Base-by-base conservation (phyloP, 2,329 filamentous ascomycete species). In the Fusarium sp. region DNA sequence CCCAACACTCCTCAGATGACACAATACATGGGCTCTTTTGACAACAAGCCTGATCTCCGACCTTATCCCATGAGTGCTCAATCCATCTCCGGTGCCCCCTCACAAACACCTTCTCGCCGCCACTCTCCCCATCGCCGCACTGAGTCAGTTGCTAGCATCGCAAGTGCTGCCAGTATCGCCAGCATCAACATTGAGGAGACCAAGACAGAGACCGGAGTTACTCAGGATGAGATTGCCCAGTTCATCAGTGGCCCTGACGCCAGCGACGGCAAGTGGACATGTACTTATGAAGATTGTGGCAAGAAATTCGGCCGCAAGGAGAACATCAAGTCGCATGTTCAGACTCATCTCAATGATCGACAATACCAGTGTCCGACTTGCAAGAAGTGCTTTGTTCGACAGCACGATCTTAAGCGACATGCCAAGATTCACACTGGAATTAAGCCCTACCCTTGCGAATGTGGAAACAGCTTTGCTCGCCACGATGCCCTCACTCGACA, bases 301-400 rank as follows among this genome's bases (percentile, higher is more conserved):
- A 97, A 97, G 81, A 89, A 91, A 57, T 98, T 99, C 79, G 95
- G 95, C n/a, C 90, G 96, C 75, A 97, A 98, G 81, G 96, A 99
- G 81, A 98, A 99, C 83, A 98, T 98, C 85, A 97, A 97, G 80
- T 97, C 95, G 1, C 96, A 99, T 80, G 93, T 99, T 17, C 96
- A 99, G 82, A 99, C 96, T 6, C 96, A 99, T 82, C 91, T 99
- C 71, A 96, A 97, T 76, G 96, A 99, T 80, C 89, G 96, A 50
- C 96, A 98, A 80, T 99, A 94, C 83, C 92, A 93, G 81, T 99
- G 96, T 82, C 94, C 95, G 48, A 91, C 93, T 60, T 99, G 96
- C 84, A 88, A 92, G 56, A 98, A 98, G 83, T 95, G 94, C 83
- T 99, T 99, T 80, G 96, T 98, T 44, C 92, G 96, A 40, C 95